Percentiles rank a stretch among this genome's conserved stretches.
Conservation (phyloP, 352 stramenopile genomes). For the Phytophthora pluvialis region DNA sequence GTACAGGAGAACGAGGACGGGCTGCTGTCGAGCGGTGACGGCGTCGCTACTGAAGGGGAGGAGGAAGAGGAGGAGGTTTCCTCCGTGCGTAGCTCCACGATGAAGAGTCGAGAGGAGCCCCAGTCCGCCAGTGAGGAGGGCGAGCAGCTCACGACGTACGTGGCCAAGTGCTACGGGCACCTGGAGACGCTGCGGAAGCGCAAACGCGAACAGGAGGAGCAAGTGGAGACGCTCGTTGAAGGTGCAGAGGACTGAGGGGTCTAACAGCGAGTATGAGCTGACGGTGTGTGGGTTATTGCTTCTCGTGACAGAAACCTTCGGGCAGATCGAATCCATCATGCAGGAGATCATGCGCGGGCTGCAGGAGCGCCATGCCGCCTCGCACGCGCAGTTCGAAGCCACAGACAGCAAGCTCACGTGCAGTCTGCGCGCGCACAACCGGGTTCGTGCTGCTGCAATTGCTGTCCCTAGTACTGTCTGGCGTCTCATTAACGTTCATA, state of each 20-base stretch:
- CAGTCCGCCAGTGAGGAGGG: constrained; percentile 17
- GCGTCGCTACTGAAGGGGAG: constrained; percentile 40
- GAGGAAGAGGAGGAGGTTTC: constrained; percentile 34
- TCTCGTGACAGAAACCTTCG: constrained; percentile 39
- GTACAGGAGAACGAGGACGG: constrained; percentile 34
- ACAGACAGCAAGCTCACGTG: constrained; percentile 34
- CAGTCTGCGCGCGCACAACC: constrained; percentile 43
- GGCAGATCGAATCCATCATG: constrained; percentile 51
- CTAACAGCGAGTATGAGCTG: neutral
- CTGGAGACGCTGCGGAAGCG: constrained; percentile 52
- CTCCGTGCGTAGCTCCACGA: constrained; percentile 1
- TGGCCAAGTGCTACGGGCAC: constrained; percentile 50
- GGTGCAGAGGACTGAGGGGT: constrained; percentile 23
- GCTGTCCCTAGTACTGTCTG: neutral
- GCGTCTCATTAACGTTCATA: neutral
- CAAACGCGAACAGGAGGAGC: constrained; percentile 63
- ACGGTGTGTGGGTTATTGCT: constrained; percentile 5
- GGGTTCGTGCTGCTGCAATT: constrained; percentile 26
- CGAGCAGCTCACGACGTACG: constrained; percentile 47
- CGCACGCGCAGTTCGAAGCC: constrained; percentile 43
- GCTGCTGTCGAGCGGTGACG: constrained; percentile 33
- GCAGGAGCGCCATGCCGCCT: constrained; percentile 44
- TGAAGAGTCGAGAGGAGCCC: constrained; percentile 6
- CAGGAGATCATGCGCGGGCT: constrained; percentile 46
- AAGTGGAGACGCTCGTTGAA: constrained; percentile 58